Base-by-base conservation (phyloP, 2,329 filamentous ascomycete genomes). In the Fusarium pseudonygamai region DNA sequence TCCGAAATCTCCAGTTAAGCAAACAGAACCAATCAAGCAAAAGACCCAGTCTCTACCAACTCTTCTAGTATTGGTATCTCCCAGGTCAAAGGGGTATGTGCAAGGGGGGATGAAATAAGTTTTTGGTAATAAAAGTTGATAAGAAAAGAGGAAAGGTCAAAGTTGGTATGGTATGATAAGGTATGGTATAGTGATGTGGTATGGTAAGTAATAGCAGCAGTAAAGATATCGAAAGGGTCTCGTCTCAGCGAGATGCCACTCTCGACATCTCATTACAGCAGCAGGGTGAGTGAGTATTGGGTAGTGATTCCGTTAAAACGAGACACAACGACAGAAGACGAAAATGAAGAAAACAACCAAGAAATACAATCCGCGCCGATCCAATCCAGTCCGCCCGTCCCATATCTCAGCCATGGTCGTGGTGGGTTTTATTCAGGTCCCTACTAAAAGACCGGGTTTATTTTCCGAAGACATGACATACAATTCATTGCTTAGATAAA, bases 401-500 rank as follows among this genome's bases (percentile, higher is more conserved):
- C 67, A 75, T 71, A 71, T 71, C 65, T 71, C 62, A 69, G 76
- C 75, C 74, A 73, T 68, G 57, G 65, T 70, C 64, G 56, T 73
- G 55, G 67, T 60, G 72, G 64, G 64, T 75, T 75, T 43, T 67
- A 30, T 57, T 52, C 43, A 58, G 49, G 39, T 34, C 60, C 56
- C 64, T 55, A 47, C 40, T 53, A 39, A 58, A 62, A 59, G 68
- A 50, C 46, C 50, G 61, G n/a, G 24, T 52, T 64, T 62, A 36
- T 26, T 55, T 66, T 69, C 71, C 65, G 53, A 67, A 74, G 67
- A 77, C 67, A 69, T 75, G 66, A 67, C 71, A 62, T 73, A 69
- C 61, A 75, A 70, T 67, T 73, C 70, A 66, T 74, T 69, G 69
- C 67, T 81, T 83, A 88, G 73, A 88, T 82, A 71, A 87, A 83